Conservation (phyloP, 495 filamentous ascomycete genomes). For the Penicillium pulvis region DNA sequence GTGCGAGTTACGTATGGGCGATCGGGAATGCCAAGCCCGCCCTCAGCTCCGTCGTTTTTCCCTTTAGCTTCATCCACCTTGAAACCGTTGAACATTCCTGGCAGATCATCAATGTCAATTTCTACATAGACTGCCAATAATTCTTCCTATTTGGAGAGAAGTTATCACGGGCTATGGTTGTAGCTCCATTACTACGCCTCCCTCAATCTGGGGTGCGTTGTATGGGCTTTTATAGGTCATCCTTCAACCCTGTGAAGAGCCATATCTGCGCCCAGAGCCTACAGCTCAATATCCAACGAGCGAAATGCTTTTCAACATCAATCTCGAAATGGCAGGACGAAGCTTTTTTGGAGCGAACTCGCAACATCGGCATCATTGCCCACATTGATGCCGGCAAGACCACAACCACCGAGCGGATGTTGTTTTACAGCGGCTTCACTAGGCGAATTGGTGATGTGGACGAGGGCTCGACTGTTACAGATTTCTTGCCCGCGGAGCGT, state of each 20-base stretch:
- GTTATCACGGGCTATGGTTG: conserved; percentile 30
- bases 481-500: conserved; percentile 94
- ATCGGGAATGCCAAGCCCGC: conserved; percentile 12
- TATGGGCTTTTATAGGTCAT: conserved; percentile 25
- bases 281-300: conserved; percentile 7
- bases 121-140: conserved; percentile 2
- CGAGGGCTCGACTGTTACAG: conserved; percentile 94
- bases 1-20: conserved; percentile 8
- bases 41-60: conserved; percentile 7
- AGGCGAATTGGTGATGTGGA: conserved; percentile 94
- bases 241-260: conserved; percentile 14
- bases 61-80: conserved; percentile 4
- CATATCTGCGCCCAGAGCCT: conserved; percentile 11
- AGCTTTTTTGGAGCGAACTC: conserved; percentile 59
- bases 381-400: conserved; percentile 99
- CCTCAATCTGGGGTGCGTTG: conserved; percentile 31
- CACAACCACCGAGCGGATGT: conserved; percentile 98
- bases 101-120: not conserved
- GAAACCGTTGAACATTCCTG: not conserved
- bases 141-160: conserved; percentile 1
- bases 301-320: conserved; percentile 32
- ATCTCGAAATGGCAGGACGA: conserved; percentile 27
- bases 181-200: conserved; percentile 40
- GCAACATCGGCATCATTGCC: conserved; percentile 98
- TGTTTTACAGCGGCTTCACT: conserved; percentile 93